Conservation (phyloP, 2,329 filamentous ascomycete species). For the Alternaria incomplexa region DNA sequence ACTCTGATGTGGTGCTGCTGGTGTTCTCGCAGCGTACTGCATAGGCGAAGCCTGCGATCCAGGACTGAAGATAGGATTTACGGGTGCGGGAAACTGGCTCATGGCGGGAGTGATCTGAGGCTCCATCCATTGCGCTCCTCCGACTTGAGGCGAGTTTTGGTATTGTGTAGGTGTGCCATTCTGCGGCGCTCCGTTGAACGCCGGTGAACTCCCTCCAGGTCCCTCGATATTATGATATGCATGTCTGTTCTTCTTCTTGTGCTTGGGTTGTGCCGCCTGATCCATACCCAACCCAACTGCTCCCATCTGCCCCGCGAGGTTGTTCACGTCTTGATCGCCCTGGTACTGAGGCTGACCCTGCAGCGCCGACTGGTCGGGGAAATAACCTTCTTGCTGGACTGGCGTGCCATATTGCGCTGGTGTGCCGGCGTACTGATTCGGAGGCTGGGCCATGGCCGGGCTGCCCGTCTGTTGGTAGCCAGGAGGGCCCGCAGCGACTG, state of each 20-base stretch:
- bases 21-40: slow-evolving; percentile 44
- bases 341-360: slow-evolving; percentile 27
- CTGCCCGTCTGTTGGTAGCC: slow-evolving; percentile 54
- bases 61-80: slow-evolving; percentile 61
- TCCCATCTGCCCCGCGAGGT: slow-evolving; percentile 36
- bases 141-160: slow-evolving; percentile 39
- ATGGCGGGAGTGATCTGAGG: slow-evolving; percentile 54
- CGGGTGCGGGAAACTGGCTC: slow-evolving; percentile 67
- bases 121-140: slow-evolving; percentile 49
- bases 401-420: slow-evolving; percentile 35
- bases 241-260: slow-evolving; percentile 94
- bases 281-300: slow-evolving; percentile 33
- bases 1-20: slow-evolving; percentile 31
- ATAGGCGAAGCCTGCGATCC: slow-evolving; percentile 42
- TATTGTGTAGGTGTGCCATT: slow-evolving; percentile 64
- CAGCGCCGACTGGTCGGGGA: slow-evolving; percentile 45
- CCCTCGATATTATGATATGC: slow-evolving; percentile 88
- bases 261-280: slow-evolving; percentile 56
- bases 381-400: slow-evolving; percentile 50
- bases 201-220: slow-evolving; percentile 67
- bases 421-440: slow-evolving; percentile 41
- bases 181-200: slow-evolving; percentile 72
- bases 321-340: slow-evolving; percentile 43
- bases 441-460: slow-evolving; percentile 31
- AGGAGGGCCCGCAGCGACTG: slow-evolving; percentile 52